Conservation (phyloP, 495 filamentous ascomycete species). For the Margaritispora aquatica region DNA sequence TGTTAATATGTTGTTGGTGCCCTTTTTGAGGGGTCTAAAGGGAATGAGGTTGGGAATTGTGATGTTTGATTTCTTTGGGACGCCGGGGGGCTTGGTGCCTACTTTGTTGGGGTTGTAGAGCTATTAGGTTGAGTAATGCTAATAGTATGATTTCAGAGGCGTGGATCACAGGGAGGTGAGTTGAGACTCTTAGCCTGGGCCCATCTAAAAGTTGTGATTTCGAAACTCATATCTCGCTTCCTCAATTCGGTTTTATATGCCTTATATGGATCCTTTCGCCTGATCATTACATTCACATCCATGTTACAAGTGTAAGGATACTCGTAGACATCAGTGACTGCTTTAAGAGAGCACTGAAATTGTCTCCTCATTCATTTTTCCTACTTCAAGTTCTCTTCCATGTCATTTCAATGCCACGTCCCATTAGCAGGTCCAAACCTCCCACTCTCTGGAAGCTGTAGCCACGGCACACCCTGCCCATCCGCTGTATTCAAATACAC, state of each 20-base stretch:
- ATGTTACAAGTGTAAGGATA: too few relatives aligned
- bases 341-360: too few relatives aligned
- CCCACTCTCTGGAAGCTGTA: background rate
- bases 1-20: slow-evolving; percentile 78
- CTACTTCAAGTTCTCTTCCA: background rate
- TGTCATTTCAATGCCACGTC: slow-evolving; percentile 23
- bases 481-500: slow-evolving; percentile 37
- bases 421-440: slow-evolving; percentile 35
- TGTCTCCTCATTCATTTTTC: too few relatives aligned
- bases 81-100: slow-evolving; percentile 31
- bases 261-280: too few relatives aligned
- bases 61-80: slow-evolving; percentile 48
- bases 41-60: slow-evolving; percentile 81
- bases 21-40: slow-evolving; percentile 85
- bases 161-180: background rate
- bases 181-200: too few relatives aligned
- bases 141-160: background rate
- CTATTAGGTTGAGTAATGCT: background rate
- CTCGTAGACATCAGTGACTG: too few relatives aligned
- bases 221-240: too few relatives aligned
- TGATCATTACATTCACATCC: too few relatives aligned
- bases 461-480: slow-evolving; percentile 29
- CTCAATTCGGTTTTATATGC: too few relatives aligned
- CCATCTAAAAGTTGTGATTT: too few relatives aligned
- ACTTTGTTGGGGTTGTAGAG: background rate